Base-by-base conservation (phyloP, 2,329 filamentous ascomycete genomes). In the Aspergillus texensis region DNA sequence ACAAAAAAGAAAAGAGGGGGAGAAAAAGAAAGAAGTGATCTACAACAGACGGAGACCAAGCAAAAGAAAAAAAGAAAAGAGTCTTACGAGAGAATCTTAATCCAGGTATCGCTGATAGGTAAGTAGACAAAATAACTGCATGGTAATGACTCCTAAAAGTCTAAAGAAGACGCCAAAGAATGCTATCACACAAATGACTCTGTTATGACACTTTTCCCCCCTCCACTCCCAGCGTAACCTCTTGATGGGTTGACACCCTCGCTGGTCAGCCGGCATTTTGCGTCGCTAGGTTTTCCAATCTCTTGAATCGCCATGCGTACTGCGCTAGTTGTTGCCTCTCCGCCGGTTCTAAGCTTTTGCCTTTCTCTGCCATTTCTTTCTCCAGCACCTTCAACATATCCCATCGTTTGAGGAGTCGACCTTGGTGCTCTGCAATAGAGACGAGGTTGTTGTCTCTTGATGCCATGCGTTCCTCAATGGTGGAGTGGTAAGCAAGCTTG, bases 241-340 rank as follows among this genome's bases (percentile, higher is more conserved):
- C 39, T 21, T 55, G 6, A 41, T 45, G 4, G 12, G 32, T 34
- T 6, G 28, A 55, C 30, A 16, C 28, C 21, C 52, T 16, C 26
- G 41, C 50, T 26, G 53, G 62, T 41, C n/a, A 59, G 11, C 14
- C 26, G 30, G 34, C 36, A 4, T 46, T 60, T 57, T 57, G 58
- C 14, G 26, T 61, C 34, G 75, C 75, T 12, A 71, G 52, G 50
- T 75, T 71, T 62, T 78, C 75, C 63, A 77, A 57, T 9, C 68
- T 64, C 36, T 74, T 75, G 57, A 74, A 78, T 57, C 74, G 68
- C 75, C 75, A 78, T 53, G 73, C 74, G 36, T 73, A 76, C 57
- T 77, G 75, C 41, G 72, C 70, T 62, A 78, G 57, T 53, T 76
- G 72, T 34, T 71, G 74, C 64, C 69, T 73, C 39, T 77, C 74